These are phyloP conservation scores for Citrus reticulata DNA, from an alignment of 345 rosid genomes.

Conservation along the genomic window DNA sequence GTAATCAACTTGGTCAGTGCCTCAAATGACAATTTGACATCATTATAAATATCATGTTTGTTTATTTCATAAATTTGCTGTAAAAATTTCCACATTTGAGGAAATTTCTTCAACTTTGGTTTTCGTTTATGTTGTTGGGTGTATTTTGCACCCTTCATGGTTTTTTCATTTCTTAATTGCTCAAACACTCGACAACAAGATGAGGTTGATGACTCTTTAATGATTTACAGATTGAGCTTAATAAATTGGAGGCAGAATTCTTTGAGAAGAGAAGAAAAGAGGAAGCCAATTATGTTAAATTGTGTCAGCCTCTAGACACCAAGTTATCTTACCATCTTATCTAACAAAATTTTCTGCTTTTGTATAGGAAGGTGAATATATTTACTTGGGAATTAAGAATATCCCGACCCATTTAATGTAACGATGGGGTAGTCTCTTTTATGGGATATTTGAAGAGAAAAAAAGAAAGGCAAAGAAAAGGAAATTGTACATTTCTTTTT, in stretches of 20 bases:
- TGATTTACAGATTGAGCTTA: slow-evolving; percentile 58
- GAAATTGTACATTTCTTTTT: neutral
- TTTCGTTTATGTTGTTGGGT: neutral
- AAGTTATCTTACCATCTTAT: slow-evolving; percentile 41
- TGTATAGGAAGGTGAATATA: too few species aligned
- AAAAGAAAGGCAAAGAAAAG: neutral
- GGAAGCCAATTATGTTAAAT: slow-evolving; percentile 77
- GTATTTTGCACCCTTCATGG: neutral
- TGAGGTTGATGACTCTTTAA: neutral
- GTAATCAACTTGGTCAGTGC: too few species aligned
- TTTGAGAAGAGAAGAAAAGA: slow-evolving; percentile 85
- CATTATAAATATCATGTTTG: too few species aligned
- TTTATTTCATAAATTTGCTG: too few species aligned
- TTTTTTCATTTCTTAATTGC: neutral
- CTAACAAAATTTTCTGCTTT: neutral
- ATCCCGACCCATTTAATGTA: neutral
- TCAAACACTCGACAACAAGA: neutral
- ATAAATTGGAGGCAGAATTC: slow-evolving; percentile 76
- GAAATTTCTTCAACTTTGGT: too few species aligned
- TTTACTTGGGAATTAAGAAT: neutral
- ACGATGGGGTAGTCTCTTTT: neutral
- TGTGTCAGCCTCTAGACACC: slow-evolving; percentile 72
- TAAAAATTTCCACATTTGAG: neutral
- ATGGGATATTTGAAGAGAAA: neutral
- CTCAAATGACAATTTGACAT: too few species aligned